A percentile compares a stretch with the other conserved stretches of the same genome.
Conservation (phyloP, 2,329 filamentous ascomycete genomes). For the Hirsutella minnesotensis region DNA sequence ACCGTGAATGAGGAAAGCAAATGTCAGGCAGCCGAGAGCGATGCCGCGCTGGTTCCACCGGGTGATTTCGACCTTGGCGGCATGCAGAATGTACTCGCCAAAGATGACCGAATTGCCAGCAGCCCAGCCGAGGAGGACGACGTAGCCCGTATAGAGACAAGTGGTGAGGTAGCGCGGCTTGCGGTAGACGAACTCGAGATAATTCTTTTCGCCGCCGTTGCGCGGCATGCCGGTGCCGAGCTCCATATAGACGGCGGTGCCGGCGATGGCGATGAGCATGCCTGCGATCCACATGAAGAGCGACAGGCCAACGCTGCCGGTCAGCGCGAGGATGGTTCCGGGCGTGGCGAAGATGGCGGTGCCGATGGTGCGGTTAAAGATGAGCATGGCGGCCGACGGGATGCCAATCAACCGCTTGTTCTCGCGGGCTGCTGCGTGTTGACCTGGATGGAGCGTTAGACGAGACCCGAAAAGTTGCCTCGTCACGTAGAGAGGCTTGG, state of each 20-base stretch:
- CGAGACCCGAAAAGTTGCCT: too few species aligned
- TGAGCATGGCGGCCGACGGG: slow-evolving; percentile 42
- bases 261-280: slow-evolving; percentile 48
- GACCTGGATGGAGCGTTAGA: slow-evolving; percentile 9
- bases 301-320: slow-evolving; percentile 49
- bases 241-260: slow-evolving; percentile 54
- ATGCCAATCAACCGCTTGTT: slow-evolving; percentile 44
- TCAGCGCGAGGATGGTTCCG: slow-evolving; percentile 41
- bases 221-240: slow-evolving; percentile 53
- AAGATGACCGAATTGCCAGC: slow-evolving; percentile 58
- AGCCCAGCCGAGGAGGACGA: slow-evolving; percentile 53
- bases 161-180: slow-evolving; percentile 50
- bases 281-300: slow-evolving; percentile 53
- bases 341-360: slow-evolving; percentile 58
- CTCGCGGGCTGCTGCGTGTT: slow-evolving; percentile 27
- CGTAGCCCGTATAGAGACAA: slow-evolving; percentile 47
- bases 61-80: slow-evolving; percentile 47
- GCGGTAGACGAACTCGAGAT: slow-evolving; percentile 52
- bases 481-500: too few species aligned
- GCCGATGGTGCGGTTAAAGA: slow-evolving; percentile 55
- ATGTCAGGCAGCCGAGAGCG: slow-evolving; percentile 54
- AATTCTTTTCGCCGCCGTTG: slow-evolving; percentile 57
- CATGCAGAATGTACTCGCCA: slow-evolving; percentile 58
- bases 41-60: slow-evolving; percentile 58
- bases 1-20: slow-evolving; percentile 54